A percentile compares a stretch with the other conserved stretches of the same genome.
Evolutionary conservation across 2,329 filamentous ascomycete genomes (phyloP).

Genomic region (Alternaria solani): DNA sequence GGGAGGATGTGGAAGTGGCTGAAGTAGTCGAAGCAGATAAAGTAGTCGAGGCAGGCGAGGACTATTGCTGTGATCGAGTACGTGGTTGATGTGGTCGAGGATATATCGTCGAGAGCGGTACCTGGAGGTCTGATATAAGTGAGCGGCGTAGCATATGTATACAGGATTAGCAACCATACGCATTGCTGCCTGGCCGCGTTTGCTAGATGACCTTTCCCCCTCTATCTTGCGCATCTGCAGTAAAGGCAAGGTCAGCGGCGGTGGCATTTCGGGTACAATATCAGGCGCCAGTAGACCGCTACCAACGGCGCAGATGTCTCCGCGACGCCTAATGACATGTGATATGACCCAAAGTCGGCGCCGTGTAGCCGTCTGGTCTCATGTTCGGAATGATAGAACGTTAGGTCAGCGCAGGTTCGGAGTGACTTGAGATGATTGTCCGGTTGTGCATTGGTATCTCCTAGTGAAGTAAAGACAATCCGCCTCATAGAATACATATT

Average conservation of each 20-base stretch:
- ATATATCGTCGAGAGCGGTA: not conserved
- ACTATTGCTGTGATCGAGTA: not conserved
- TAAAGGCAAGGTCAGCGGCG: not conserved
- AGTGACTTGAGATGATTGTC: not conserved
- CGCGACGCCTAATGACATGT: not conserved
- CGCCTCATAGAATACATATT: slow-evolving; percentile 8
- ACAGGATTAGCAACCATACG: not conserved
- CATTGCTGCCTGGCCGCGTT: not conserved
- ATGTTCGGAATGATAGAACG: not conserved
- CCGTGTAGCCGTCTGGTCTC: slow-evolving; percentile 8
- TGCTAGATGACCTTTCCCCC: slow-evolving; percentile 1
- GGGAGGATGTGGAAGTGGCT: not conserved
- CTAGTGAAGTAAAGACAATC: slow-evolving; percentile 6
- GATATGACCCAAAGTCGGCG: not conserved
- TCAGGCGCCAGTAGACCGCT: not conserved
- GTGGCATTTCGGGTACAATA: not conserved
- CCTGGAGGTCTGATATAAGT: not conserved
- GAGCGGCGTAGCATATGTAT: not conserved
- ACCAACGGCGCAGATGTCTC: not conserved
- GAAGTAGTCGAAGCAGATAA: too few relatives aligned
- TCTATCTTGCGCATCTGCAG: not conserved
- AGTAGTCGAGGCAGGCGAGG: not conserved
- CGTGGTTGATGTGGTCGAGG: not conserved
- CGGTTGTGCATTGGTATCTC: slow-evolving; percentile 27
- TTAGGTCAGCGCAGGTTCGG: not conserved